phyloP scores from a whole-genome alignment of 2,329 filamentous ascomycete genomes.

The Aureobasidium pullulans region DNA sequence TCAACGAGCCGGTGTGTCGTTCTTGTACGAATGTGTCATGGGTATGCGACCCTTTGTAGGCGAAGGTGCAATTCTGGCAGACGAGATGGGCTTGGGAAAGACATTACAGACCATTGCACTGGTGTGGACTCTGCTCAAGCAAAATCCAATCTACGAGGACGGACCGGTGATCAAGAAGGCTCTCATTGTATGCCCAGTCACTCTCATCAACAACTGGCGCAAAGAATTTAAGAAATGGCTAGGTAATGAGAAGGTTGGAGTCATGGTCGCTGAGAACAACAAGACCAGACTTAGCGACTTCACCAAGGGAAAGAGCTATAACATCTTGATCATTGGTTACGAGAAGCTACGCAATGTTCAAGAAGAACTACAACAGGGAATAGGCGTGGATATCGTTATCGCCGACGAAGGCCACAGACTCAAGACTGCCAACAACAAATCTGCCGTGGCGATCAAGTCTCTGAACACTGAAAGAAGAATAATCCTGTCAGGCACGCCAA shows the following conservation, averaged over 20 bases:
- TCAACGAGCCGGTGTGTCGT: constrained; percentile 61
- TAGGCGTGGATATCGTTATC: constrained; percentile 61
- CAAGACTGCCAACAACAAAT: constrained; percentile 63
- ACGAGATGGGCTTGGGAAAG: constrained; percentile 71
- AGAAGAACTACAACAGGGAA: constrained; percentile 55
- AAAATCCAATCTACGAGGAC: constrained; percentile 57
- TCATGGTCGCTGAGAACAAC: constrained; percentile 57
- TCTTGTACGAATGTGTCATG: constrained; percentile 71
- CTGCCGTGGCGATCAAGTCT: constrained; percentile 57
- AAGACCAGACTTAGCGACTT: constrained; percentile 59
- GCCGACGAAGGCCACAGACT: constrained; percentile 63
- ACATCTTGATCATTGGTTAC: constrained; percentile 66
- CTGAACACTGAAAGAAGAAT: constrained; percentile 54
- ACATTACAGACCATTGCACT: constrained; percentile 65
- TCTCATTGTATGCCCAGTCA: constrained; percentile 65
- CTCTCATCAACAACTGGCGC: constrained; percentile 65
- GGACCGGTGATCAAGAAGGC: constrained; percentile 60
- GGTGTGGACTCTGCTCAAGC: constrained; percentile 65
- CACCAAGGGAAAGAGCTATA: constrained; percentile 60
- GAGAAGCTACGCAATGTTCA: constrained; percentile 61
- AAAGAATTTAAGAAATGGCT: constrained; percentile 70
- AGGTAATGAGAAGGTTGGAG: constrained; percentile 61
- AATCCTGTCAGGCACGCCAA: constrained; percentile 59
- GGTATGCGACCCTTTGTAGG: constrained; percentile 59
- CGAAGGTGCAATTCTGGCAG: constrained; percentile 63